Evolutionary conservation across 305 asterid species (phyloP), one percentile per base, ranked within the genome.

Genomic region (Fraxinus latifolia): DNA sequence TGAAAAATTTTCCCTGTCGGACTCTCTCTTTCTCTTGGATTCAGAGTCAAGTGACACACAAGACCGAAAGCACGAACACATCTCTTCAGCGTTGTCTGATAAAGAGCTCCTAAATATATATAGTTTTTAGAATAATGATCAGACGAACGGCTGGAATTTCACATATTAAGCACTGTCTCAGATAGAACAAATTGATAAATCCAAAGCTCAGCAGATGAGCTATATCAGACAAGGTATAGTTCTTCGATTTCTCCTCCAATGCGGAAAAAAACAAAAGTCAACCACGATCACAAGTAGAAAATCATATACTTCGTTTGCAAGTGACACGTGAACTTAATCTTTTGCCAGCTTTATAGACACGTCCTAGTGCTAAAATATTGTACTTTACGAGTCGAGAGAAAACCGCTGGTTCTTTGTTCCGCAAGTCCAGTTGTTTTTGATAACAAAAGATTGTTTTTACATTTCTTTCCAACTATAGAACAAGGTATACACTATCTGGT

Each of bases 381-480:
- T 92, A 94, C 53, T 89, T 95, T 97, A 98, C 91, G 31, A 95
- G 91, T 76, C 93, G 93, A 1, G 97, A 94, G 17, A 83, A 79
- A 27, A 90, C 90, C 90, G 86, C 89, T 93, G 92, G 87, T 90
- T 93, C 87, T 86, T 84, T 83, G 94, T 83, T 83, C 97, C 91
- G 44, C 88, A 88, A 47, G 91, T 89, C 98, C 99, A 94, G 81
- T 94, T 94, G 89, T 94, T 94, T 58, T 93, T 97, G 55, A 94
- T 82, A 53, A 91, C 25, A 76, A 85, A 86, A 81, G 95, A 92
- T 8, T 95, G 95, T 78, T 73, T 84, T 76, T 85, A 44, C 83
- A 36, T 1, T n/a, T 50, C 21, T 15, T 50, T 50, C 62, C 62
- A 50, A 15, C 62, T 6, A 50, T n/a, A 4, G 62, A 50, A 50